Conservation (phyloP, 257 asterid species). For the Solanum megistacrolobum region DNA sequence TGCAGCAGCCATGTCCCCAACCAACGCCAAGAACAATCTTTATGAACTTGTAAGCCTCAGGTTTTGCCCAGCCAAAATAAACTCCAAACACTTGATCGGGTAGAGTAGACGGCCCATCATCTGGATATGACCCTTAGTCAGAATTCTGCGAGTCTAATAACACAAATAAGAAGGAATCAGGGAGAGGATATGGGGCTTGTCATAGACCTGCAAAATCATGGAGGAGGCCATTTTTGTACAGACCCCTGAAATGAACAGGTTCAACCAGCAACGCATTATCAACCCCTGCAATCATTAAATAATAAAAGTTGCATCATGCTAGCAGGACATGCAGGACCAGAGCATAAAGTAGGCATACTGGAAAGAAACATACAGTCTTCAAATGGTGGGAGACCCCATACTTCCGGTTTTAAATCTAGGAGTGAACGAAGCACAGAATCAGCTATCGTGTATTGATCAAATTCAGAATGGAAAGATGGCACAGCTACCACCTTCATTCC, state of each 20-base stretch:
- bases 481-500: slow-evolving; percentile 84
- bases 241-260: slow-evolving; percentile 42
- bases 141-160: background rate
- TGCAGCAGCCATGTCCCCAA: slow-evolving; percentile 36
- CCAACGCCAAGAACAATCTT: slow-evolving; percentile 58
- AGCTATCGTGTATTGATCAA: slow-evolving; percentile 47
- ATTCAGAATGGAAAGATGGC: slow-evolving; percentile 59
- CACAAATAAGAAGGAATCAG: background rate
- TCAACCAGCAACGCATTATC: slow-evolving; percentile 52
- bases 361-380: slow-evolving; percentile 48
- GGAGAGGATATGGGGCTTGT: background rate
- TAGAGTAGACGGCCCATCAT: slow-evolving; percentile 27
- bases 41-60: slow-evolving; percentile 22
- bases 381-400: slow-evolving; percentile 89
- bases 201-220: slow-evolving; percentile 44
- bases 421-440: slow-evolving; percentile 64
- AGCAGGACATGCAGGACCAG: background rate
- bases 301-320: background rate
- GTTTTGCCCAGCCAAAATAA: slow-evolving; percentile 70
- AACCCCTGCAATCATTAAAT: slow-evolving; percentile 46
- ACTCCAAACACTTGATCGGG: slow-evolving; percentile 74
- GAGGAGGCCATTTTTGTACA: slow-evolving; percentile 40
- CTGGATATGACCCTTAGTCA: slow-evolving; percentile 23
- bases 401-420: slow-evolving; percentile 57
- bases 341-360: background rate